Percentiles rank a stretch among this genome's conserved stretches.
Evolutionary conservation across 139 green algal species (phyloP).

Genomic region (Coccomyxa sp.): DNA sequence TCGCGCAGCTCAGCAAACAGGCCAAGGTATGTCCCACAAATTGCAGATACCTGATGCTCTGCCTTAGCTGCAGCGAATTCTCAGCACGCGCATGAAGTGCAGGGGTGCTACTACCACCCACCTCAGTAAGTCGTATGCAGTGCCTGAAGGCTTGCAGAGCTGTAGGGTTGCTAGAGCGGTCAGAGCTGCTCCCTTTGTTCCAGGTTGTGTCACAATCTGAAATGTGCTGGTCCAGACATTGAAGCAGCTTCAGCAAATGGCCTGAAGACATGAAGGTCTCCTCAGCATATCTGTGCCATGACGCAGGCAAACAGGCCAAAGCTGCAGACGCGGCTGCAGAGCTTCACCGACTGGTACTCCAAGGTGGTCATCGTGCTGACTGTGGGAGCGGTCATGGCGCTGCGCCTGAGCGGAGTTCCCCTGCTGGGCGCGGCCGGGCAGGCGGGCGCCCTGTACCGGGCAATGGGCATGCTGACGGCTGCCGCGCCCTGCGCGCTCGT

Average conservation of each 20-base stretch:
- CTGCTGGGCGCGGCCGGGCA: constrained; percentile 37
- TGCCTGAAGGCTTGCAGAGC: too few species aligned
- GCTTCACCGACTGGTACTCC: constrained; percentile 60
- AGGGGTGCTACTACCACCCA: too few species aligned
- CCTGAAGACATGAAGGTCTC: too few species aligned
- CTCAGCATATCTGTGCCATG: neutral
- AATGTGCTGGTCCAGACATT: too few species aligned
- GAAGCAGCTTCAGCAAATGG: too few species aligned
- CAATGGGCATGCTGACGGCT: constrained; percentile 76
- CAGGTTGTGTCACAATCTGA: too few species aligned
- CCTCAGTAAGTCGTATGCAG: too few species aligned
- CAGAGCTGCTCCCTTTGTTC: too few species aligned
- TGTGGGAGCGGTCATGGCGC: constrained; percentile 13
- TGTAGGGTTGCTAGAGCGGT: too few species aligned
- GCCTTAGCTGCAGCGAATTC: too few species aligned
- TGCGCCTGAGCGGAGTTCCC: constrained; percentile 50
- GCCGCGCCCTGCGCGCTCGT: constrained; percentile 82
- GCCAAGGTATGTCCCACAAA: constrained; percentile 50
- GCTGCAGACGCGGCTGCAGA: constrained; percentile 60
- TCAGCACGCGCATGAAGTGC: too few species aligned
- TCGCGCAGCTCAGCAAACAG: constrained; percentile 64
- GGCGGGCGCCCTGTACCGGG: constrained; percentile 73
- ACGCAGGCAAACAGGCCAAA: constrained; percentile 49
- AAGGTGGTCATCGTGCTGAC: constrained; percentile 60
- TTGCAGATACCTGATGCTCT: too few species aligned